phyloP scores from a whole-genome alignment of 345 rosid genomes.

The Luvunga scandens region DNA sequence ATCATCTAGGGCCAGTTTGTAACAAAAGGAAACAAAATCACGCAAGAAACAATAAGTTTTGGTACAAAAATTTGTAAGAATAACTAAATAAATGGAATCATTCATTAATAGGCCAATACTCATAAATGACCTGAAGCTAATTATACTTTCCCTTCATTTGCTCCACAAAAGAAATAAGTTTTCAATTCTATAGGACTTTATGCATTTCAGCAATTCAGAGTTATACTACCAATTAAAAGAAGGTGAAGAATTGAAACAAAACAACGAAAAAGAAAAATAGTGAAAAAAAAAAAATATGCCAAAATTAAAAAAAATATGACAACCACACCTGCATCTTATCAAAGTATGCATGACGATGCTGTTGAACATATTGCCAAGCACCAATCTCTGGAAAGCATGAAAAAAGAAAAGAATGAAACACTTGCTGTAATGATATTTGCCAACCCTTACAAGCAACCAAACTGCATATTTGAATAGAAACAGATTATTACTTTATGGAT shows the following conservation, averaged over 20 bases:
- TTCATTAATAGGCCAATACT: not conserved
- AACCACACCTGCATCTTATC: slow-evolving; percentile 85
- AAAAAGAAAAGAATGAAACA: not conserved
- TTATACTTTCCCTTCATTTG: not conserved
- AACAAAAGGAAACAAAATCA: not conserved
- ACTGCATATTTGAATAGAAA: not conserved
- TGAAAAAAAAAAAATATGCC: too few relatives aligned
- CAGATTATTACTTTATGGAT: not conserved
- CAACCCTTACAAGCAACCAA: not conserved
- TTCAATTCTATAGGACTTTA: not conserved
- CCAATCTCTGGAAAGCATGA: slow-evolving; percentile 61
- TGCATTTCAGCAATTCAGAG: not conserved
- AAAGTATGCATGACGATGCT: slow-evolving; percentile 85
- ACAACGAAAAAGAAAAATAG: not conserved
- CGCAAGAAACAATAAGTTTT: not conserved
- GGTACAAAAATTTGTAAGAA: not conserved
- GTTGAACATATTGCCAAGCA: slow-evolving; percentile 82
- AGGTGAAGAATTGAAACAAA: not conserved
- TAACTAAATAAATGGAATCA: not conserved
- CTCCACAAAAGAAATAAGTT: not conserved
- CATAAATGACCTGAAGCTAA: not conserved
- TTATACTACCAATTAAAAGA: not conserved
- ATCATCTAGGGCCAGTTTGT: not conserved
- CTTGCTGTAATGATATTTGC: not conserved
- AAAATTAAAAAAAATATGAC: not conserved